Evolutionary conservation across 352 stramenopile species (phyloP).

Genomic region (Globisporangium megalacanthum): DNA sequence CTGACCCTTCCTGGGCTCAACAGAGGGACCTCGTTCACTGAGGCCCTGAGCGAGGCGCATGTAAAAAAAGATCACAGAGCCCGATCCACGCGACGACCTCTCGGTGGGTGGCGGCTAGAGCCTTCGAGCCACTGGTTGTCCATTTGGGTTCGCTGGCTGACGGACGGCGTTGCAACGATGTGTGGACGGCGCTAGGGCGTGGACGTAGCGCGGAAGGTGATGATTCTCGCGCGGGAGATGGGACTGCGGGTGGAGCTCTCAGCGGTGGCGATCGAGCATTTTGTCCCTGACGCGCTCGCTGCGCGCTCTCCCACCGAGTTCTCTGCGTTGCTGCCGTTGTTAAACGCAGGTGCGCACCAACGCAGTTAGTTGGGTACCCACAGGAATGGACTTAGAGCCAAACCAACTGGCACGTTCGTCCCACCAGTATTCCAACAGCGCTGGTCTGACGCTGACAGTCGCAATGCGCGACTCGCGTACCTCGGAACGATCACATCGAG

Average conservation of each 20-base stretch:
- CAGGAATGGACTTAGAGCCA: too few relatives aligned
- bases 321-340: slow-evolving; percentile 28
- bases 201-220: slow-evolving; percentile 62
- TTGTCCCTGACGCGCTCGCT: slow-evolving; percentile 40
- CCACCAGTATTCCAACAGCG: background rate
- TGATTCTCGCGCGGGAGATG: slow-evolving; percentile 60
- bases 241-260: slow-evolving; percentile 28
- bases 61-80: slow-evolving; percentile 54
- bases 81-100: slow-evolving; percentile 64
- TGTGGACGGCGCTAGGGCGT: slow-evolving; percentile 24
- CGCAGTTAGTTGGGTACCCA: background rate
- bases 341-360: slow-evolving; percentile 25
- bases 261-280: slow-evolving; percentile 30
- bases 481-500: slow-evolving; percentile 38
- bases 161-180: background rate
- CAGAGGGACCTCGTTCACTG: slow-evolving; percentile 37
- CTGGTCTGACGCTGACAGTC: background rate
- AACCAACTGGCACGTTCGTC: background rate
- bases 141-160: background rate
- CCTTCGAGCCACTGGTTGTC: too few relatives aligned
- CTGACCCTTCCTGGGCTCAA: too few relatives aligned
- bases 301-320: slow-evolving; percentile 46
- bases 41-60: slow-evolving; percentile 40
- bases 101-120: slow-evolving; percentile 10
- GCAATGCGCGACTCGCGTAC: slow-evolving; percentile 38